Evolutionary conservation across 441 rosid species (phyloP), one percentile per base, ranked within the genome.

Genomic region (Breynia disticha): DNA sequence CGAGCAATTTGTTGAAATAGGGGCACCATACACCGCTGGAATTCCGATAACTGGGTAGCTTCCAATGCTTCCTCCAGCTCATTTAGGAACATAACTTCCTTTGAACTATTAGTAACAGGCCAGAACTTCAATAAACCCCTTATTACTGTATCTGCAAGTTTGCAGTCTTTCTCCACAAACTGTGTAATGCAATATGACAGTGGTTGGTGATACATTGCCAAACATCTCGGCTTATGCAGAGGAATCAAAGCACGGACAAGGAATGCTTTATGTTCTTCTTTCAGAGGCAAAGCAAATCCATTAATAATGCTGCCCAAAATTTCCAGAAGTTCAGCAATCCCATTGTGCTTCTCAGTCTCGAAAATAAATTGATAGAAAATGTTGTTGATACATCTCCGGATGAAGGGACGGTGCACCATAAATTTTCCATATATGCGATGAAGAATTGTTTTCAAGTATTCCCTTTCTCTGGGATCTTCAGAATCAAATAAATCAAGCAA

Each of bases 361-460:
- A 79, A 79, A 56, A 88, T 70, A 59, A 88, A 88, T 19, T 55
- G 77, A 55, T 72, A 88, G 67, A 88, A 78, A 54, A 85, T 83
- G 69, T 80, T 83, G 80, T 81, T 88, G 72, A 88, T 81, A 22
- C 77, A 72, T 72, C 81, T 88, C 83, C 97, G 74, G 51, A 88
- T 88, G 72, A 74, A 85, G 1, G 97, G 90, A 0, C 97, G 95
- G 70, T 88, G 91, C 48, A 83, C 91, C 95, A 88, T 85, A 66
- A 87, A 87, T 77, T 87, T 85, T 16, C 96, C 96, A 20, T 87
- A 87, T 59, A 87, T 74, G 39, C 95, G 67, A 47, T 88, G 96
- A 24, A 88, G 84, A 67, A 83, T 83, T 22, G 95, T 85, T 67
- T 85, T 87, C 63, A 85, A 70, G 67, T 83, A 83, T 62, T 84